Evolutionary conservation across 306 rosid species (phyloP), one percentile per base, ranked within the genome.

Genomic region (Malus sieversii): DNA sequence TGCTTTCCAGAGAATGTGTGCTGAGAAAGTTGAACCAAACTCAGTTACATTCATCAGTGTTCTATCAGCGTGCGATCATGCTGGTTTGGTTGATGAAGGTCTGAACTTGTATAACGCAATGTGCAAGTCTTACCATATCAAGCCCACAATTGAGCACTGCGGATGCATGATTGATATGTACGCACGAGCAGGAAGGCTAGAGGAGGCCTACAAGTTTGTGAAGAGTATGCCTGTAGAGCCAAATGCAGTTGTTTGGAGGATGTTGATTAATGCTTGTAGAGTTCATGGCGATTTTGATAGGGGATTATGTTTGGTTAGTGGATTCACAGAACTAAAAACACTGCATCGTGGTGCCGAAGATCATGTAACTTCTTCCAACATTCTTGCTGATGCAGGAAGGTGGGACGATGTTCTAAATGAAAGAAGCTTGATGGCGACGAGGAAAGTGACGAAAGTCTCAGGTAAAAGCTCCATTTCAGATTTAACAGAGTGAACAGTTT

Each of bases 71-170:
- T 70, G 81, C 48, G 76, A 61, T 30, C 81, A 48, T 4, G 66
- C 66, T 71, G 81, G 77, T 32, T 71, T 78, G 71, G 35, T 71
- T 51, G 81, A 78, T 29, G 77, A 78, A 51, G 77, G 81, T 18
- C 52, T 62, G 69, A 61, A 53, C n/a, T 62, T 63, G 9, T 78
- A 46, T 12, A 29, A 78, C 4, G 62, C 27, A 46, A 63, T 78
- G 81, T 10, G 81, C 53, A 35, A 51, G 8, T 23, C 20, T 29
- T 63, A 71, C 66, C 70, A 63, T 40, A 71, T 78, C 62, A 29
- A 25, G 45, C 77, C 72, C 25, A 73, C 19, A 23, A 63, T 71
- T 19, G 81, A 78, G 58, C 81, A 78, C 58, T 71, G n/a, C 2
- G 72, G 81, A 71, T 70, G 81, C 29, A 9, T 78, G 62, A 57